Conservation (phyloP, 257 asterid genomes). For the Nicotiana obtusifolia region DNA sequence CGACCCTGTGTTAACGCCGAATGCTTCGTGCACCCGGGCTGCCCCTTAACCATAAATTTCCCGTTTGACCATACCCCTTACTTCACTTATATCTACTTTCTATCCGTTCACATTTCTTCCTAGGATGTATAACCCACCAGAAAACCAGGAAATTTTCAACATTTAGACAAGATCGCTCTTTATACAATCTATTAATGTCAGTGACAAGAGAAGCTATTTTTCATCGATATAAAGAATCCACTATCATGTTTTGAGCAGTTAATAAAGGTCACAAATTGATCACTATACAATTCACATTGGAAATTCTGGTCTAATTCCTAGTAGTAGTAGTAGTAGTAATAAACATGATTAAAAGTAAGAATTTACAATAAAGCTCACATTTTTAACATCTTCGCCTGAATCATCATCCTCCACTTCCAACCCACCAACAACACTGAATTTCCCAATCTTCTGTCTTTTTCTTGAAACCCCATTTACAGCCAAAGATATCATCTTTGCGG, state of each 20-base stretch:
- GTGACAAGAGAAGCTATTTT: neutral
- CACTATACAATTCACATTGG: neutral
- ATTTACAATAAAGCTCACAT: conserved; percentile 15
- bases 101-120: neutral
- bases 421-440: conserved; percentile 36
- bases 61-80: neutral
- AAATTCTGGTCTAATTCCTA: neutral
- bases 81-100: neutral
- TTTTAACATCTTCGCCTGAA: conserved; percentile 53
- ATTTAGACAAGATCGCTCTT: neutral
- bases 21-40: too few species aligned
- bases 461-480: conserved; percentile 25
- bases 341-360: neutral
- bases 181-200: neutral
- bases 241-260: neutral
- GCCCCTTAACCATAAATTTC: neutral
- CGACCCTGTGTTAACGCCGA: too few species aligned
- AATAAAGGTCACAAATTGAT: neutral
- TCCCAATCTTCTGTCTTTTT: conserved; percentile 26
- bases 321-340: too few species aligned
- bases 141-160: neutral
- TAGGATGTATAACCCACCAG: neutral
- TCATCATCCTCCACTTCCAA: conserved; percentile 62
- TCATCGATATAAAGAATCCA: neutral
- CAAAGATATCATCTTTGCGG: conserved; percentile 20